Evolutionary conservation across 2,329 filamentous ascomycete species (phyloP), one percentile per base, ranked within the genome.

Genomic region (Fusarium mexicanum): DNA sequence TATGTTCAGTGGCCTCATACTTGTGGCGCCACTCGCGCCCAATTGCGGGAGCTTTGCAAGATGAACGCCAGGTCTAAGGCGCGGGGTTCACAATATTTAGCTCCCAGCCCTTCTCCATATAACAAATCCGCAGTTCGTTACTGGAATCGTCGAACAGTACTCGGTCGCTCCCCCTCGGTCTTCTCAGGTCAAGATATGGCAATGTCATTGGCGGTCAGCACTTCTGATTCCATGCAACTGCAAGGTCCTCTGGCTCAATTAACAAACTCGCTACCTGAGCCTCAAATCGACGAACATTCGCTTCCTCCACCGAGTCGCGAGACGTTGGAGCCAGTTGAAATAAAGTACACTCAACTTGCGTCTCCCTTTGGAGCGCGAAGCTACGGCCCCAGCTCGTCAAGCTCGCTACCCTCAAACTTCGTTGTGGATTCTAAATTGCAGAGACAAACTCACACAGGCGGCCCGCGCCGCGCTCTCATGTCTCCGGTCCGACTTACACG

Each of bases 1-100:
- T 91, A 86, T 67, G 86, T 89, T 43, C 84, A 88, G 73, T 92
- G 91, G 91, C 90, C 90, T 33, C 90, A 92, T 79, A 91, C 89
- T 7, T 88, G 87, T 74, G 88, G 88, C 53, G 88, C 90, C 16
- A 92, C 91, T 22, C 86, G 91, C 40, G 87, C 86, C 53, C 89
- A 91, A 67, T 84, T 93, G 6, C 85, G 91, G 59, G 89, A 91
- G 65, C 84, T 93, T 22, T 93, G 91, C 81, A 90, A 87, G 79
- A 81, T 85, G 50, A 89, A 87, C 78, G 85, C 87, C 60, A 82
- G 83, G 40, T 85, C 83, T 76, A 84, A 81, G 64, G 83, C 81
- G 35, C 85, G 84, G 66, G 84, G 81, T 65, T 80, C 83, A 69
- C 85, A 82, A 37, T 88, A 85, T 80, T 84, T 86, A 76, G 86